phyloP scores from a whole-genome alignment of 139 green algal genomes.

The Edaphochlamys debaryana region DNA sequence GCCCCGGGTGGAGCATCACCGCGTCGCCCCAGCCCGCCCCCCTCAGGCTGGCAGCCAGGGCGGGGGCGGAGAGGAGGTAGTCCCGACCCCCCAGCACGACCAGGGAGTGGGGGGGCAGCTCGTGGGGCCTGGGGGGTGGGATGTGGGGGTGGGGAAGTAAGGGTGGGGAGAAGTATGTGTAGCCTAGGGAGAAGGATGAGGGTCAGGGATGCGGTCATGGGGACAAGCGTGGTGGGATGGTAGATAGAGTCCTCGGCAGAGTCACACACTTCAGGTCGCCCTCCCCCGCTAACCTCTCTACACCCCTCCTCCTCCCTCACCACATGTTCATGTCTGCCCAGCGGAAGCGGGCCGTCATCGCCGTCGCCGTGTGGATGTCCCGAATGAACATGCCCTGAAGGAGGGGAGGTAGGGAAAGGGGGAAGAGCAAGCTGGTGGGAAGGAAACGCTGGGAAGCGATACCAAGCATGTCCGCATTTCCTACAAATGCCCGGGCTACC shows the following conservation, averaged over 20 bases:
- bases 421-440: not conserved
- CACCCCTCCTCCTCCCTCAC: no score
- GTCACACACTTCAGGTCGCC: no score
- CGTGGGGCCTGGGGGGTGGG: not conserved
- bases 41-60: not conserved
- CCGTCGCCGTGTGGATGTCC: conserved; percentile 21
- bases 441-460: not conserved
- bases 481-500: not conserved
- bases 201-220: no score
- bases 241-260: no score
- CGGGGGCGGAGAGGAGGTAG: conserved; percentile 5
- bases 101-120: conserved; percentile 27
- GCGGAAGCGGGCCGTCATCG: conserved; percentile 26
- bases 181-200: no score
- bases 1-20: conserved; percentile 8
- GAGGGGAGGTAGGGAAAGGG: not conserved
- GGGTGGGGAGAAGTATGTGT: no score
- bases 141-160: not conserved
- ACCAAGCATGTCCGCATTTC: not conserved
- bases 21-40: conserved; percentile 11
- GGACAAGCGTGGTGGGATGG: no score
- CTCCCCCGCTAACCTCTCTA: no score
- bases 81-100: conserved; percentile 22
- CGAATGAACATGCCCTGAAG: conserved; percentile 26
- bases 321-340: conserved; percentile 45